A percentile compares a stretch with the other conserved stretches of the same genome.
Evolutionary conservation across 495 filamentous ascomycete genomes (phyloP).

Genomic region (Pseudoneurospora amorphoporcata): DNA sequence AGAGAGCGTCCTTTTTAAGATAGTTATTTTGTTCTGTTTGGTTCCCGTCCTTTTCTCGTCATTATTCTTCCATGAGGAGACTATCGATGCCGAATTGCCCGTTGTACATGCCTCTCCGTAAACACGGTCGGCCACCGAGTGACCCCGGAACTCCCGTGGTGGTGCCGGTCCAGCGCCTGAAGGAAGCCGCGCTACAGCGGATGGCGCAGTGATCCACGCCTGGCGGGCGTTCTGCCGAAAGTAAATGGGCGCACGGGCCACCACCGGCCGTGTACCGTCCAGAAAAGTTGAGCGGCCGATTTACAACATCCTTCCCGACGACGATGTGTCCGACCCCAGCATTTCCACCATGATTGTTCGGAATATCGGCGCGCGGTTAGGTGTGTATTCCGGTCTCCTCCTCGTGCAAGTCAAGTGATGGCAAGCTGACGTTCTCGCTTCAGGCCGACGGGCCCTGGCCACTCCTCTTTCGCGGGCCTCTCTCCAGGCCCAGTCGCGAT

Average conservation of each 20-base stretch:
- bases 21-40: neutral
- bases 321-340: constrained; percentile 8
- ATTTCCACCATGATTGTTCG: constrained; percentile 39
- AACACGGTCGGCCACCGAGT: neutral
- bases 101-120: neutral
- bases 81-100: neutral
- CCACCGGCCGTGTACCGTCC: neutral
- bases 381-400: constrained; percentile 14
- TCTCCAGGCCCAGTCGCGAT: constrained; percentile 22
- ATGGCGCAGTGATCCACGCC: neutral
- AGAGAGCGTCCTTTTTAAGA: neutral
- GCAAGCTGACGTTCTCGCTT: constrained; percentile 10
- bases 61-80: neutral
- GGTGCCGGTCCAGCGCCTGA: neutral
- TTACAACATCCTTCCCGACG: neutral
- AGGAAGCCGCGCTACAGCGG: neutral
- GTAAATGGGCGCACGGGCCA: constrained; percentile 14
- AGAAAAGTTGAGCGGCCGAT: constrained; percentile 21
- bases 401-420: neutral
- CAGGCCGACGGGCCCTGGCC: constrained; percentile 39
- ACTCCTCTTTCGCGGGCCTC: constrained; percentile 28
- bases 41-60: neutral
- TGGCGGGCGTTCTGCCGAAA: neutral
- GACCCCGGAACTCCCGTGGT: neutral
- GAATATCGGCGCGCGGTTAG: constrained; percentile 39